Evolutionary conservation across 179 eudicot species (phyloP), one percentile per base, ranked within the genome.

Genomic region (Vitellaria paradoxa): DNA sequence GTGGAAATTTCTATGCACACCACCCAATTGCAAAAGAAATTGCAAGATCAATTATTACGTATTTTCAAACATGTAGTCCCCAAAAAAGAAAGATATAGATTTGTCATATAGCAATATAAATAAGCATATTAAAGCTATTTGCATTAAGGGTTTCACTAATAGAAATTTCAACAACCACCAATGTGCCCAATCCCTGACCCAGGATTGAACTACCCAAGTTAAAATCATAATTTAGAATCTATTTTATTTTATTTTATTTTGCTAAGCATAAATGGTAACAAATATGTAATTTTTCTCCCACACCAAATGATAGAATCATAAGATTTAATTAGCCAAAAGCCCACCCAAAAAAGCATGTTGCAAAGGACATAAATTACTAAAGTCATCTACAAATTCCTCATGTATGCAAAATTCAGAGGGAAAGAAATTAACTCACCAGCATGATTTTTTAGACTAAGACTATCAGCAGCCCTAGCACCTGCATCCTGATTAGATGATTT

Each of bases 401-500:
- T 4, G 15, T 30, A 53, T 5, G 13, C 49, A 55, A 15, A 61
- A 76, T 62, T 20, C 23, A 52, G 17, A 78, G 17, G 37, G 76
- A 67, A 67, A 73, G 21, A 73, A 71, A 65, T 68, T 40, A 79
- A 75, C 89, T 84, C 79, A 95, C 99, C 98, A 87, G 83, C 89
- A 76, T 91, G 96, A 68, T 93, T 98, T 83, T 86, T 93, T 55
- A 82, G 80, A 79, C 91, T 91, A 56, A 95, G 84, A 80, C 90
- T 85, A 67, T 90, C 94, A 72, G 91, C 79, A 74, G 89, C 86
- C 80, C 82, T 84, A 70, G 87, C 92, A 75, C 93, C 93, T 65
- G 93, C 98, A 88, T 93, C 97, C 77, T 86, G 86, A 81, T 90
- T 86, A 74, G 99, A 90, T 57, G 98, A 95, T 86, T 98, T 95